Evolutionary conservation across 2,329 filamentous ascomycete genomes (phyloP), one percentile per base, ranked within the genome.

Genomic region (Paramyrothecium roridum): DNA sequence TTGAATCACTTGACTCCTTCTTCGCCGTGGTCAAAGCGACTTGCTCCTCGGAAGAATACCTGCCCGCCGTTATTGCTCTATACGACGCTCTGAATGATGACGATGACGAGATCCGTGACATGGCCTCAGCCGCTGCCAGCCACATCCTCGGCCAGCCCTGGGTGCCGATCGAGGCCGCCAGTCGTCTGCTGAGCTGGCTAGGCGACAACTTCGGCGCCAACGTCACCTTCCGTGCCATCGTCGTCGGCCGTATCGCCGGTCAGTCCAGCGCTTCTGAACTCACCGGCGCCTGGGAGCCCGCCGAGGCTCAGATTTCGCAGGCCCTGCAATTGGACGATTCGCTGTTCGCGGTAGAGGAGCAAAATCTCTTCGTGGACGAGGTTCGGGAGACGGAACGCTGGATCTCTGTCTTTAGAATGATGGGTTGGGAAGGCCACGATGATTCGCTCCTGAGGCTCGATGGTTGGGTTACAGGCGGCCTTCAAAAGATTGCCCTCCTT

Each of bases 361-460:
- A 96, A 68, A 99, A 99, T 67, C 80, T 97, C n/a, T 98, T 91
- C 70, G 77, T 93, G 51, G 93, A 98, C 68, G 87, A 92, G 62
- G 83, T 91, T 7, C 80, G 86, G 50, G 93, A 97, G 69, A 79
- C 86, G 3, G 73, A 79, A 19, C 69, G 85, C n/a, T 97, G 92
- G 91, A 73, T 80, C 0, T 70, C 69, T 17, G 74, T 83, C 3
- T 73, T 89, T 30, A 55, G 62, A 19, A 48, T 55, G 43, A 26
- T 72, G 34, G 22, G 53, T 6, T 66, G 62, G 59, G 54, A 60
- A 3, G 54, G 50, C 3, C 54, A 63, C 1, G 67, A 65, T 10
- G 54, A 54, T 2, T 63, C 54, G 26, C 64, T 72, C 16, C 23
- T 52, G 16, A 56, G 64, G 8, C 59, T 80, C 30, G 64, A 63